These are phyloP conservation scores for Sclerotinia minor DNA, from an alignment of 2,329 filamentous ascomycete species.

Conservation along the genomic window DNA sequence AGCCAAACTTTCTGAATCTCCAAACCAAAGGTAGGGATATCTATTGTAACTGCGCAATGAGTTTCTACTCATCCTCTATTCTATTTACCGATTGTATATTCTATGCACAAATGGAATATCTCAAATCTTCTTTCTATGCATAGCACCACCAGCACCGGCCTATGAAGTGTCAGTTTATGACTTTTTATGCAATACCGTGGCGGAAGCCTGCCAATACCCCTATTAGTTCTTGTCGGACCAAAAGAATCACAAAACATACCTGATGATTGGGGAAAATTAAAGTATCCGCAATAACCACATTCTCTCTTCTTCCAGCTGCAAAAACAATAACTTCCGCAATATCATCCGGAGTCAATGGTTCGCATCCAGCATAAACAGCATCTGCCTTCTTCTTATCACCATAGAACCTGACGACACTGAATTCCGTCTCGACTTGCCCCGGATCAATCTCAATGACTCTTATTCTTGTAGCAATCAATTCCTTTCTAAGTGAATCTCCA, in stretches of 20 bases:
- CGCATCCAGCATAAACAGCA: slow-evolving; percentile 79
- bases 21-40: neutral
- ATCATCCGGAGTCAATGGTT: slow-evolving; percentile 85
- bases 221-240: slow-evolving; percentile 27
- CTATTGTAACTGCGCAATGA: neutral
- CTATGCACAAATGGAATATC: neutral
- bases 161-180: slow-evolving; percentile 35
- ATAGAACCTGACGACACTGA: slow-evolving; percentile 83
- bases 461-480: slow-evolving; percentile 78
- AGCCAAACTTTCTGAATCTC: neutral
- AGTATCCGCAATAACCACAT: slow-evolving; percentile 86
- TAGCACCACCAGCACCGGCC: slow-evolving; percentile 40
- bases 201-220: slow-evolving; percentile 39
- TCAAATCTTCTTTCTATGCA: slow-evolving; percentile 38
- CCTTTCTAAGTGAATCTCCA: slow-evolving; percentile 77
- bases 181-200: slow-evolving; percentile 50
- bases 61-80: neutral
- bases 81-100: slow-evolving; percentile 1
- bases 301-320: slow-evolving; percentile 77
- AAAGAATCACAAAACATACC: slow-evolving; percentile 50
- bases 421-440: slow-evolving; percentile 92
- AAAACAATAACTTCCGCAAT: slow-evolving; percentile 92
- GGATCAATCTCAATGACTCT: slow-evolving; percentile 87
- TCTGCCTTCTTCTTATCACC: slow-evolving; percentile 89
- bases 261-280: slow-evolving; percentile 88